A percentile compares a stretch with the other conserved stretches of the same genome.
Conservation (phyloP, 2,329 filamentous ascomycete genomes). For the Xenosphaeropsis pyriputrescens region DNA sequence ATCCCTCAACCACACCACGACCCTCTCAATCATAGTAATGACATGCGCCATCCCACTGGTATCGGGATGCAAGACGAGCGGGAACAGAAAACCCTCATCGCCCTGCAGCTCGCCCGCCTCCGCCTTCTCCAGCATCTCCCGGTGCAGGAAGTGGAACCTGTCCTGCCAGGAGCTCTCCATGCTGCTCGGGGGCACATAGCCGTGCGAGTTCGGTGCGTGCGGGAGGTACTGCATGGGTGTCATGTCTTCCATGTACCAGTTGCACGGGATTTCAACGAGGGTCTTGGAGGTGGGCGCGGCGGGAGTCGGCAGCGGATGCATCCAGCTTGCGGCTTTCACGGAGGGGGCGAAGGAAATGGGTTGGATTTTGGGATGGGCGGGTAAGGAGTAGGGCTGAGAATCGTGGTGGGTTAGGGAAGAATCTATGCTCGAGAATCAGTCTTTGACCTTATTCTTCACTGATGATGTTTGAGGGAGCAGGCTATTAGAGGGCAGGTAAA, state of each 20-base stretch:
- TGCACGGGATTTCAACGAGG: conserved; percentile 31
- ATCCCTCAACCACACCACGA: conserved; percentile 32
- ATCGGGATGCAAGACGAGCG: conserved; percentile 39
- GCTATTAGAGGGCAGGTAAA: not conserved
- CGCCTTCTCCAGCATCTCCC: conserved; percentile 24
- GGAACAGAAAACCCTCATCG: conserved; percentile 26
- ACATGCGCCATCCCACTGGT: conserved; percentile 45
- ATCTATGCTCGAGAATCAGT: conserved; percentile 16
- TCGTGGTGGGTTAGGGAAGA: conserved; percentile 34
- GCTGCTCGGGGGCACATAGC: conserved; percentile 29
- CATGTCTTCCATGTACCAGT: conserved; percentile 36
- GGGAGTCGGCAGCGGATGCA: conserved; percentile 23
- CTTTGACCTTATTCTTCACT: not conserved
- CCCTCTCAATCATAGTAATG: conserved; percentile 27
- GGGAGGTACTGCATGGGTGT: conserved; percentile 31
- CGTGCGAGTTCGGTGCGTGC: conserved; percentile 27
- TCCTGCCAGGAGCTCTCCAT: conserved; percentile 30
- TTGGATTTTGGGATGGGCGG: conserved; percentile 21
- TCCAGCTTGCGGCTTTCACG: conserved; percentile 24
- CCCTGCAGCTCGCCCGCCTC: conserved; percentile 9
- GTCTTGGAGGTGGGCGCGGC: conserved; percentile 12
- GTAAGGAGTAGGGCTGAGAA: conserved; percentile 31
- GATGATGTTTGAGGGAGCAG: not conserved
- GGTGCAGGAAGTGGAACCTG: conserved; percentile 9
- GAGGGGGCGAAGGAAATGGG: conserved; percentile 23